phyloP scores from a whole-genome alignment of 1,139 yeast genomes.

The Yarrowia galli region DNA sequence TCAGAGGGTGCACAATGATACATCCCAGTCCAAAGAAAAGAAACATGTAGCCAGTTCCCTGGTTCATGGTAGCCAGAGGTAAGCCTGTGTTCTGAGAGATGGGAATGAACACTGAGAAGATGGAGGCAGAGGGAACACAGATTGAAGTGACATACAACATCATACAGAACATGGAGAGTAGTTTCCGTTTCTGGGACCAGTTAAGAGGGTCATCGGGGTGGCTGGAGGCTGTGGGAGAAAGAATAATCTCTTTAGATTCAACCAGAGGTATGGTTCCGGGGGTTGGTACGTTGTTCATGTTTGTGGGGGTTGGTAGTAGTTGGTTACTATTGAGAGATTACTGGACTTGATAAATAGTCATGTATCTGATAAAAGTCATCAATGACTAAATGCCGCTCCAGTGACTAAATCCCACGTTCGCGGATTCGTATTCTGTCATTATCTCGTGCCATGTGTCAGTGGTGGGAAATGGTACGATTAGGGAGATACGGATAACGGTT shows the following conservation, averaged over 20 bases:
- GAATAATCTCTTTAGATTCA: neutral
- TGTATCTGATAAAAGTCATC: too few species aligned
- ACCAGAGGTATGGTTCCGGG: neutral
- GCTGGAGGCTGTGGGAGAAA: conserved; percentile 55
- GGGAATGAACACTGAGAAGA: conserved; percentile 56
- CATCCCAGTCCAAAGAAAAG: conserved; percentile 59
- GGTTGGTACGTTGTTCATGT: neutral
- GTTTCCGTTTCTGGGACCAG: conserved; percentile 55
- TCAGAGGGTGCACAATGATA: conserved; percentile 57
- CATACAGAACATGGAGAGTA: conserved; percentile 47
- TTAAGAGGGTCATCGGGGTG: conserved; percentile 60
- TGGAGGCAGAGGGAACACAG: conserved; percentile 58
- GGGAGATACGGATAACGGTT: too few species aligned
- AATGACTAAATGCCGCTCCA: too few species aligned
- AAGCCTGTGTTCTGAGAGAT: conserved; percentile 55
- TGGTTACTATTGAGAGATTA: too few species aligned
- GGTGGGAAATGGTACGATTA: too few species aligned
- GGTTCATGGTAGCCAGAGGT: conserved; percentile 56
- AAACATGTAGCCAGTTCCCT: conserved; percentile 62
- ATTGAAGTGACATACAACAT: conserved; percentile 54
- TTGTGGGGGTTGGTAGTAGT: neutral
- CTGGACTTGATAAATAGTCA: too few species aligned
- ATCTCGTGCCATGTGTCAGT: too few species aligned
- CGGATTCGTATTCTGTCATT: too few species aligned
- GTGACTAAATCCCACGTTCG: too few species aligned